Conservation (phyloP, 208 protist species). For the Zelonia costaricensis region DNA sequence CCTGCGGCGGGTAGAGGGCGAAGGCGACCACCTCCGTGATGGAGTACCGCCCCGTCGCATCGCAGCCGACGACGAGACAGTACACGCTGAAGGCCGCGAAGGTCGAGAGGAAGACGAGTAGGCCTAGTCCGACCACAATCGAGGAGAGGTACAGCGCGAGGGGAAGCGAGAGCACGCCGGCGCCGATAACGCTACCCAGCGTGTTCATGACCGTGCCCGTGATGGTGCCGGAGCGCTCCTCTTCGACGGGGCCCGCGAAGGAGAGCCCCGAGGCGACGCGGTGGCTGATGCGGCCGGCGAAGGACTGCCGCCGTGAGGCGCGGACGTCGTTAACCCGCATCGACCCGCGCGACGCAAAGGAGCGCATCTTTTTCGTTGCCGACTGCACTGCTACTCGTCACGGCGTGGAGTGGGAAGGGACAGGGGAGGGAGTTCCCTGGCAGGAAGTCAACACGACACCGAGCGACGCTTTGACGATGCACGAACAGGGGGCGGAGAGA, state of each 20-base stretch:
- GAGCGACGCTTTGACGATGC: too few species aligned
- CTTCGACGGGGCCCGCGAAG: constrained; percentile 30
- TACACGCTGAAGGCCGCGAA: constrained; percentile 58
- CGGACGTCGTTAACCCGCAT: constrained; percentile 11
- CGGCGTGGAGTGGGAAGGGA: too few species aligned
- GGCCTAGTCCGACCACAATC: constrained; percentile 33
- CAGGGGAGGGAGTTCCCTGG: too few species aligned
- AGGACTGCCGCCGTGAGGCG: constrained; percentile 32
- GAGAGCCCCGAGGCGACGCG: constrained; percentile 53
- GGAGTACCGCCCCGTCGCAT: constrained; percentile 55
- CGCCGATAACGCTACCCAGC: constrained; percentile 75
- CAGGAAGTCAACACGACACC: too few species aligned
- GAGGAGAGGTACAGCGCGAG: constrained; percentile 70
- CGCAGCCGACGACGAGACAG: constrained; percentile 51
- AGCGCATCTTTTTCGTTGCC: too few species aligned
- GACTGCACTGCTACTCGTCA: too few species aligned
- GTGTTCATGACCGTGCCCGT: constrained; percentile 63
- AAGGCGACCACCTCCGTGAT: constrained; percentile 66
- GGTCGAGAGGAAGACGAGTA: constrained; percentile 38
- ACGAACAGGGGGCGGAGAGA: too few species aligned
- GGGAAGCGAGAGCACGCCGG: constrained; percentile 67
- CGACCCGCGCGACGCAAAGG: constrained; percentile 1
- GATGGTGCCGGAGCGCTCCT: constrained; percentile 40
- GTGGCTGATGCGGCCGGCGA: constrained; percentile 48
- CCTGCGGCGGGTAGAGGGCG: constrained; percentile 44